Conservation (phyloP, 352 stramenopile genomes). For the Phytopythium helicoides region DNA sequence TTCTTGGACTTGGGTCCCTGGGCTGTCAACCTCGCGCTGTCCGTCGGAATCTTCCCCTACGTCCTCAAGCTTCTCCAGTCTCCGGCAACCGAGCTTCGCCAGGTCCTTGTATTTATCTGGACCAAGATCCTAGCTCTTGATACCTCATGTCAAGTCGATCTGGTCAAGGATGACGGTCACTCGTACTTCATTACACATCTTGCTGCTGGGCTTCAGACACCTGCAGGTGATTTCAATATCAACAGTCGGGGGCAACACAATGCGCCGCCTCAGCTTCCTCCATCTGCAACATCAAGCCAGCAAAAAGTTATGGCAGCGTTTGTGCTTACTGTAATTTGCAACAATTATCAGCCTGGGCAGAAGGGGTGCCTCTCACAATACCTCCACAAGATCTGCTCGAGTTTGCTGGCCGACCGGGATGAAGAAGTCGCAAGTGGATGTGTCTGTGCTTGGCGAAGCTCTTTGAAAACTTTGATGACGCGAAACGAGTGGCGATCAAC, state of each 20-base stretch:
- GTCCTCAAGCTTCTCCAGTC: slow-evolving; percentile 98
- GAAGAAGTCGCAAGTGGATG: slow-evolving; percentile 79
- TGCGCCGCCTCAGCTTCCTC: slow-evolving; percentile 1
- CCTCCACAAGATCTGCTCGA: slow-evolving; percentile 75
- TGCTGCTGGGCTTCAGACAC: slow-evolving; percentile 55
- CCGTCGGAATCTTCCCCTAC: slow-evolving; percentile 98
- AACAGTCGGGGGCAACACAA: slow-evolving; percentile 8
- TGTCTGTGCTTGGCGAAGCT: slow-evolving; percentile 95
- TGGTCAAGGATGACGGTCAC: slow-evolving; percentile 96
- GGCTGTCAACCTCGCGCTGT: slow-evolving; percentile 91
- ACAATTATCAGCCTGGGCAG: slow-evolving; percentile 91
- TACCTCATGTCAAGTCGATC: slow-evolving; percentile 93
- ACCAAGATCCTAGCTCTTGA: slow-evolving; percentile 96
- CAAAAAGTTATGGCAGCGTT: slow-evolving; percentile 97
- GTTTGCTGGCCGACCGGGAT: slow-evolving; percentile 56
- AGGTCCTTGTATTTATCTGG: slow-evolving; percentile 93
- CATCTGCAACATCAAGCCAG: slow-evolving; percentile 21
- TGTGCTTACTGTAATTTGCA: slow-evolving; percentile 94
- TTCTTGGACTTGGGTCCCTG: slow-evolving; percentile 95
- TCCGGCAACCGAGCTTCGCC: slow-evolving; percentile 93
- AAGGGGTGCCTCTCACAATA: slow-evolving; percentile 91
- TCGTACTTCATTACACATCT: slow-evolving; percentile 96
- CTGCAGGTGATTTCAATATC: slow-evolving; percentile 10
- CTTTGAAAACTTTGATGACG: slow-evolving; percentile 90
- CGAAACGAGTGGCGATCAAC: slow-evolving; percentile 85